These are phyloP conservation scores for Dendrocalamus sinicus DNA, from an alignment of 176 grass and related monocot genomes.

Conservation along the genomic window DNA sequence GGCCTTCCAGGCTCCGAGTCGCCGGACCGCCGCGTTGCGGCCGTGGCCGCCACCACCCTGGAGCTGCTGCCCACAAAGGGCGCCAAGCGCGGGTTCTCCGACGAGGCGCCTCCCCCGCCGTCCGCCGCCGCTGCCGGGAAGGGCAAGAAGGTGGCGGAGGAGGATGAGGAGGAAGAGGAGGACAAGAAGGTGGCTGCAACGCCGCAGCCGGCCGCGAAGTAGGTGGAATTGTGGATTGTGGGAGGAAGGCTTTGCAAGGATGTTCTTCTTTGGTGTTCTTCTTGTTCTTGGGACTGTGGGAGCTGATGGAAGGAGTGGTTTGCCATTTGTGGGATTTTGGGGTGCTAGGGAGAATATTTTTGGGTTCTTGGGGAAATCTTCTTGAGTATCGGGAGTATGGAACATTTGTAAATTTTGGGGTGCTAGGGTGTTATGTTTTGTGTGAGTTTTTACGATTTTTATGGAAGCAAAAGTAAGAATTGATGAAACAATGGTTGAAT, in stretches of 20 bases:
- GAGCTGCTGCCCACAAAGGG: conserved; percentile 85
- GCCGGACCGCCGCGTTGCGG: conserved; percentile 47
- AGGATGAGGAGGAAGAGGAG: conserved; percentile 30
- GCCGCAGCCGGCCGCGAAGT: conserved; percentile 68
- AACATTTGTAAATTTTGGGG: background rate
- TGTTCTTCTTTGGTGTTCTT: background rate
- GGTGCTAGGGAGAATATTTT: background rate
- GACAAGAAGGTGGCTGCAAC: conserved; percentile 50
- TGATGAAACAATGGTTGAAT: background rate
- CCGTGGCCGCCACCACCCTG: conserved; percentile 49
- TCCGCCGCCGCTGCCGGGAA: conserved; percentile 27
- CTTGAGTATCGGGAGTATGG: background rate
- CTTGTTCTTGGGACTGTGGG: background rate
- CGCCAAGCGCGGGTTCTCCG: conserved; percentile 79
- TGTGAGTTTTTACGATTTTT: background rate
- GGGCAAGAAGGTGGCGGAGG: conserved; percentile 47
- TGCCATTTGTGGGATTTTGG: conserved; percentile 15
- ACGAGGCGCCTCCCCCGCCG: conserved; percentile 47
- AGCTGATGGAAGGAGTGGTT: background rate
- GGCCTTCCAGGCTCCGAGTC: conserved; percentile 78
- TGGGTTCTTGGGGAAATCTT: background rate
- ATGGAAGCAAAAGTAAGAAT: background rate
- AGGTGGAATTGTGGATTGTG: conserved; percentile 32
- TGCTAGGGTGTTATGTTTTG: background rate
- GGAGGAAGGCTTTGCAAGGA: background rate